These are phyloP conservation scores for Malus sieversii DNA, from an alignment of 306 rosid species.

Conservation along the genomic window DNA sequence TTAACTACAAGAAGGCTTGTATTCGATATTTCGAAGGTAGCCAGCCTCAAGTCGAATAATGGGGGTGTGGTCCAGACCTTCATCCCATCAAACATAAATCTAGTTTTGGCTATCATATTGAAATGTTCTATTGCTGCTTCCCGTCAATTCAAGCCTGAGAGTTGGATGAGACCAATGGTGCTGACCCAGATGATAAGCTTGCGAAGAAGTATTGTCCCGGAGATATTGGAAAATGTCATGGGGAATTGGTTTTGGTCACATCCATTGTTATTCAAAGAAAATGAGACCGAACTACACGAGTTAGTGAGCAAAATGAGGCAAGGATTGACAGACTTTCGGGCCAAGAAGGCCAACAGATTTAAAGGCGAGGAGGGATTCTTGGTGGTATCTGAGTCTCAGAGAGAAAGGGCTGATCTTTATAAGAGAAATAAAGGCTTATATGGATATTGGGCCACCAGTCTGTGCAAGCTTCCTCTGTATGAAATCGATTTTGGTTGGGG, in stretches of 20 bases:
- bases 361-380: slow-evolving; percentile 1
- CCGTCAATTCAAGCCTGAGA: neutral
- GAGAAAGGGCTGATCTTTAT: neutral
- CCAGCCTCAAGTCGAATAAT: neutral
- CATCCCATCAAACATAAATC: neutral
- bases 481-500: slow-evolving; percentile 16
- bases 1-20: neutral
- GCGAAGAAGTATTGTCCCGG: neutral
- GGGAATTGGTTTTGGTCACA: neutral
- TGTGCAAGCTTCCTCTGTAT: slow-evolving; percentile 8
- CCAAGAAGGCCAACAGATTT: neutral
- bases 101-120: neutral
- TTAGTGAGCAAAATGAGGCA: neutral
- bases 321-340: neutral
- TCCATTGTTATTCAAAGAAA: neutral
- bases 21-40: slow-evolving; percentile 5
- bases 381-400: neutral
- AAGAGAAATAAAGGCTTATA: neutral
- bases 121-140: neutral
- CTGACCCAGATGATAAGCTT: neutral
- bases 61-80: neutral
- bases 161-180: neutral
- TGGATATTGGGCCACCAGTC: neutral
- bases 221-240: neutral
- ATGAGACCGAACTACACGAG: neutral